These are phyloP conservation scores for Pisolithus sp. DNA, from an alignment of 768 basidiomycete genomes.

Conservation along the genomic window DNA sequence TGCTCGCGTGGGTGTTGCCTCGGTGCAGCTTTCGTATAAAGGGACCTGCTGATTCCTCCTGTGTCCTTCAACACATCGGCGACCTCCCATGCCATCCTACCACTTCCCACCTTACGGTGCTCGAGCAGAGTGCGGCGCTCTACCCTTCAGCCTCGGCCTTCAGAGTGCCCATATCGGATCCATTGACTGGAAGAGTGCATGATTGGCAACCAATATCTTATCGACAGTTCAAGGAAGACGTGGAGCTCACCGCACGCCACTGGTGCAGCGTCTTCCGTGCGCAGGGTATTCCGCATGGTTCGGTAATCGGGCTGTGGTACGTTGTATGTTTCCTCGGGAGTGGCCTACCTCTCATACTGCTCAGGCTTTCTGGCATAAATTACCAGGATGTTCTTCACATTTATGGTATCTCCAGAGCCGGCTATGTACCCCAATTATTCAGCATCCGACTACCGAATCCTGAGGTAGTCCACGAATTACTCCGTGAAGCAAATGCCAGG, in stretches of 20 bases:
- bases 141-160: slow-evolving; percentile 51
- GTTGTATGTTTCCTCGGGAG: slow-evolving; percentile 16
- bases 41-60: slow-evolving; percentile 2
- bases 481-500: slow-evolving; percentile 53
- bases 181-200: slow-evolving; percentile 36
- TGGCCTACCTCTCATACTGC: slow-evolving; percentile 8
- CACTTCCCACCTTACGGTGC: slow-evolving; percentile 56
- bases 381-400: slow-evolving; percentile 69
- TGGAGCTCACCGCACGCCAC: slow-evolving; percentile 58
- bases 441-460: slow-evolving; percentile 73
- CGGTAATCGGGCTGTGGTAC: slow-evolving; percentile 71
- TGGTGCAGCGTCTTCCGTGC: slow-evolving; percentile 49
- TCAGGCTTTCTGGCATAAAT: slow-evolving; percentile 67
- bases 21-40: slow-evolving; percentile 29
- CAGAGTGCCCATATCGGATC: slow-evolving; percentile 47
- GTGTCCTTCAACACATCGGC: slow-evolving; percentile 3
- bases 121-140: slow-evolving; percentile 48
- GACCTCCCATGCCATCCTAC: slow-evolving; percentile 18
- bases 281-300: slow-evolving; percentile 42
- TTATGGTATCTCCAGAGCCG: slow-evolving; percentile 69
- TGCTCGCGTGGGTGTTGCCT: slow-evolving; percentile 12
- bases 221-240: slow-evolving; percentile 54
- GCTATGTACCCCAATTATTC: slow-evolving; percentile 73
- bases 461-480: slow-evolving; percentile 61
- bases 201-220: slow-evolving; percentile 62